These are phyloP conservation scores for Phaseolus coccineus DNA, from an alignment of 331 rosid species.

Conservation along the genomic window DNA sequence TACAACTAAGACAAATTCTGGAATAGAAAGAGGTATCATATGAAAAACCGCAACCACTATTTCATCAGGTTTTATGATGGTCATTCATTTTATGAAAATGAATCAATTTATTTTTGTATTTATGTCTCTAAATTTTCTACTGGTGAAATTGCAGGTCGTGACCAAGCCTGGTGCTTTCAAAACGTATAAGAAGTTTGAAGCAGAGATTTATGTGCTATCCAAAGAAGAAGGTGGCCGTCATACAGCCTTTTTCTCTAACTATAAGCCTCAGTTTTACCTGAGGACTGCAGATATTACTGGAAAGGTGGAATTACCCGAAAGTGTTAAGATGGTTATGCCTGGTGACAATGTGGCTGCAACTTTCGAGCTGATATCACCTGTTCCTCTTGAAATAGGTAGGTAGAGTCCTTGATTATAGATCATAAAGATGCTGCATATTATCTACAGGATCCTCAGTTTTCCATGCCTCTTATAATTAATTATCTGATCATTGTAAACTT, in stretches of 20 bases:
- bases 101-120: neutral
- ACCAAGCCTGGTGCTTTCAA: slow-evolving; percentile 82
- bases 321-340: slow-evolving; percentile 94
- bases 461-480: neutral
- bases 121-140: neutral
- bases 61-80: neutral
- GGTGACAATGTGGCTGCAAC: slow-evolving; percentile 87
- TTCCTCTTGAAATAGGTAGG: slow-evolving; percentile 88
- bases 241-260: slow-evolving; percentile 91
- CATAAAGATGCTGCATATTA: slow-evolving; percentile 11
- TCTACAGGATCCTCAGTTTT: neutral
- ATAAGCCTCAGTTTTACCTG: slow-evolving; percentile 90
- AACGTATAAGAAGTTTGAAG: slow-evolving; percentile 84
- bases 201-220: slow-evolving; percentile 91
- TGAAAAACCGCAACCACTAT: neutral
- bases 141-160: slow-evolving; percentile 62
- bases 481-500: neutral
- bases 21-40: neutral
- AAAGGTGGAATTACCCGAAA: slow-evolving; percentile 78
- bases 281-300: slow-evolving; percentile 95
- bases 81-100: neutral
- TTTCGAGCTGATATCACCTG: slow-evolving; percentile 83
- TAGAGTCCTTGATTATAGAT: slow-evolving; percentile 23
- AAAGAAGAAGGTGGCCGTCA: slow-evolving; percentile 98
- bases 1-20: neutral